Base-by-base conservation (phyloP, 441 rosid species). In the Croton laevigatus region DNA sequence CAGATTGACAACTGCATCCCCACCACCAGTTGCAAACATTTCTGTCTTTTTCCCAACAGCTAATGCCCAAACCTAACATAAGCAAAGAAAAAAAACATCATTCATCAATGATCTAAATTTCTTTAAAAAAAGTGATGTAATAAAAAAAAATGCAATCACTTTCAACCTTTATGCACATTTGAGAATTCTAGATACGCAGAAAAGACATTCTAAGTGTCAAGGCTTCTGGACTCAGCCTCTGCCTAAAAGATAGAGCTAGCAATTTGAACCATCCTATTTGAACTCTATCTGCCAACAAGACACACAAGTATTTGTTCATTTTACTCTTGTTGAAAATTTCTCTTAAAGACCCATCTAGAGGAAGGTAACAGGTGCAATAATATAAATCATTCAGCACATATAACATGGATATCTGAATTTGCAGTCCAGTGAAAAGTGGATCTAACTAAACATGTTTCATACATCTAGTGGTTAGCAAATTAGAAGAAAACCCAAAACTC, bases 21-120 rank as follows among this genome's bases (percentile, higher is more conserved):
- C 73, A 48, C 99, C 99, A 66, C 99, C 99, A 34, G 98, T 89
- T 60, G 94, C 97, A 75, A 92, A 77, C 86, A 84, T 87, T 85
- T 92, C 97, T 37, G 97, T 91, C 80, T 87, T 89, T 82, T 84
- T 95, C 69, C 99, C 98, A 27, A 95, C 83, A 63, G 99, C 93
- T 85, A 95, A 82, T 68, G 98, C 98, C 98, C 99, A 95, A 63
- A 91, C 87, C 97, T 95, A 80, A 16, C 7, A 75, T 70, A 69
- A n/a, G 40, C 45, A 75, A 70, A 74, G 65, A 77, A 49, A 37
- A 58, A 42, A 32, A 20, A 67, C 37, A 63, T 46, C 1, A 37
- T 0, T 22, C 23, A 17, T 13, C 9, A 34, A 55, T 22, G 9
- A 23, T 8, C 54, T 53, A 34, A 70, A 49, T 40, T 40, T 40